phyloP scores from a whole-genome alignment of 2,329 filamentous ascomycete genomes.

The Geosmithia flava region DNA sequence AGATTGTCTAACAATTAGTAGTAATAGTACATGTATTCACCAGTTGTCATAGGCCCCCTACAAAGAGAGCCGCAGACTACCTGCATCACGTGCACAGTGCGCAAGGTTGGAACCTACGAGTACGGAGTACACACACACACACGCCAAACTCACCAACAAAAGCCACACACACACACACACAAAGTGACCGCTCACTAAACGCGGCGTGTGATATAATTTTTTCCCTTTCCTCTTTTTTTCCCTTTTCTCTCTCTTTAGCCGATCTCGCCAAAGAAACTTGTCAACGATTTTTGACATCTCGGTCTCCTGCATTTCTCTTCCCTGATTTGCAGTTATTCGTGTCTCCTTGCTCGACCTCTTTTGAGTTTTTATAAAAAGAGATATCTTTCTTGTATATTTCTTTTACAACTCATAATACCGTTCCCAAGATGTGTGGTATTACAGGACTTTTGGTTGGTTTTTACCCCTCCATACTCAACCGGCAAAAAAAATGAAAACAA shows the following conservation, averaged over 20 bases:
- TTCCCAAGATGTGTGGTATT: conserved; percentile 1
- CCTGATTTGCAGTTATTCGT: not conserved
- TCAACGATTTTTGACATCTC: no score
- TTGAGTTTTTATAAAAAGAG: not conserved
- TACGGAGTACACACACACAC: no score
- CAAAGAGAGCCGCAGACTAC: no score
- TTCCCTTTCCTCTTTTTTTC: not conserved
- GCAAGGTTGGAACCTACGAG: not conserved
- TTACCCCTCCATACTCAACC: not conserved
- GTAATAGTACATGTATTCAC: no score
- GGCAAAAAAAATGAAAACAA: not conserved
- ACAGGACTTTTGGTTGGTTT: conserved; percentile 1
- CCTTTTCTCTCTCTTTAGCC: not conserved
- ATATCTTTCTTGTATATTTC: not conserved
- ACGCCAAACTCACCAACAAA: not conserved
- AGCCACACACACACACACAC: not conserved
- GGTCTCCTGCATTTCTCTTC: not conserved
- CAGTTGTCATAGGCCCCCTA: no score
- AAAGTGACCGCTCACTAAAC: no score
- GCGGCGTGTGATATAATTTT: not conserved
- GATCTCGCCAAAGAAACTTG: not conserved
- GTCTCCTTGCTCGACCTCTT: not conserved
- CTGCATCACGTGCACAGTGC: not conserved
- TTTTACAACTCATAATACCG: not conserved
- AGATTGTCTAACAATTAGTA: no score